phyloP scores from a whole-genome alignment of 2,329 filamentous ascomycete genomes.

The Ophiostoma perfectum region DNA sequence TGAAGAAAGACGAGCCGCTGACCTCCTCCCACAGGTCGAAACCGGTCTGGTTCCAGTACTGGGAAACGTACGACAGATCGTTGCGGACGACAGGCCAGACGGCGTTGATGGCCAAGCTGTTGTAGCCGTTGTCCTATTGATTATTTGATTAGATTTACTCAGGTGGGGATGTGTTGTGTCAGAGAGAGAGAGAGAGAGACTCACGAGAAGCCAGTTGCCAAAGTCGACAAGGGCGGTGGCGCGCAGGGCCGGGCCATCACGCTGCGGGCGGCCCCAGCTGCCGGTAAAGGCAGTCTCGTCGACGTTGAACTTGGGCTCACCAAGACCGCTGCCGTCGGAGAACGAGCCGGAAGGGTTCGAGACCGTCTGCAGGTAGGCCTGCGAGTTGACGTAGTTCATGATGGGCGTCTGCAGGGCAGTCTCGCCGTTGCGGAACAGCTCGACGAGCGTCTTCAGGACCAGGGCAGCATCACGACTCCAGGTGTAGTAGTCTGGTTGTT shows the following conservation, averaged over 20 bases:
- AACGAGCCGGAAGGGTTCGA: slow-evolving; percentile 63
- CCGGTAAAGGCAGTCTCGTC: slow-evolving; percentile 60
- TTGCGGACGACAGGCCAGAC: slow-evolving; percentile 72
- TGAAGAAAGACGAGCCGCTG: slow-evolving; percentile 73
- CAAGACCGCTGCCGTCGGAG: slow-evolving; percentile 51
- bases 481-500: slow-evolving; percentile 56
- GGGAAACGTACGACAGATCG: slow-evolving; percentile 67
- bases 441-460: slow-evolving; percentile 62
- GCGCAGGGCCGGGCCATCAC: slow-evolving; percentile 71
- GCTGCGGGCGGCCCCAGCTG: slow-evolving; percentile 69
- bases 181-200: no score
- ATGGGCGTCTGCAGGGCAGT: slow-evolving; percentile 51
- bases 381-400: slow-evolving; percentile 61
- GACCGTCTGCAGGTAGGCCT: slow-evolving; percentile 61
- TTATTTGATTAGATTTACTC: no score
- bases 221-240: slow-evolving; percentile 69
- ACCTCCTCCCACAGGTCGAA: slow-evolving; percentile 86
- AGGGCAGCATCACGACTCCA: slow-evolving; percentile 73
- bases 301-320: slow-evolving; percentile 68
- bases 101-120: slow-evolving; percentile 48
- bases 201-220: slow-evolving; percentile 56
- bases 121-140: slow-evolving; percentile 49
- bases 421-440: slow-evolving; percentile 51
- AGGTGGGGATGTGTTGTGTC: no score
- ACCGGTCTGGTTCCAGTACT: slow-evolving; percentile 62